These are phyloP conservation scores for Colletotrichum orbiculare DNA, from an alignment of 2,329 filamentous ascomycete genomes.

Conservation along the genomic window DNA sequence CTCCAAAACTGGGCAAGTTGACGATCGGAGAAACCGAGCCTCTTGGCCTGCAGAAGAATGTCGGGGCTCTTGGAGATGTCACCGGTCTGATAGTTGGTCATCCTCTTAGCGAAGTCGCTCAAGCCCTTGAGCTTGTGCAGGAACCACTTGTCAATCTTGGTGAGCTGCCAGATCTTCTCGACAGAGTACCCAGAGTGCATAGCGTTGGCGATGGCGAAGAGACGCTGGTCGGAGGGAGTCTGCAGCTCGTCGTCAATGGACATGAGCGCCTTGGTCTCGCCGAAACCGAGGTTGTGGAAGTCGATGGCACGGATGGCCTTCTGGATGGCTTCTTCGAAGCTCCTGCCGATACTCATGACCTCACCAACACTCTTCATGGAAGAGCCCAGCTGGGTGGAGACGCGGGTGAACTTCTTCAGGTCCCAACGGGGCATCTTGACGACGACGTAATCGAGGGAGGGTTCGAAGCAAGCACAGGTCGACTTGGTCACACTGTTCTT, in stretches of 20 bases:
- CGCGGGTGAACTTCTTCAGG: constrained; percentile 97
- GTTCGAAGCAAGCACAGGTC: constrained; percentile 98
- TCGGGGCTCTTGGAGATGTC: constrained; percentile 73
- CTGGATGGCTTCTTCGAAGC: constrained; percentile 98
- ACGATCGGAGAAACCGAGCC: constrained; percentile 92
- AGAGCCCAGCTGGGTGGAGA: constrained; percentile 94
- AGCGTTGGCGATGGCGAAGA: constrained; percentile 97
- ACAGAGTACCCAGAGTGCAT: constrained; percentile 95
- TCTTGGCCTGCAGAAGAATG: constrained; percentile 85
- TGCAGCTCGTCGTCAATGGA: constrained; percentile 96
- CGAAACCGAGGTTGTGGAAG: constrained; percentile 94
- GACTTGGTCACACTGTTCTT: constrained; percentile 95
- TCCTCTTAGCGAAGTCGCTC: constrained; percentile 86
- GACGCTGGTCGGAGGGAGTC: constrained; percentile 95
- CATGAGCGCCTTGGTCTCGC: constrained; percentile 91
- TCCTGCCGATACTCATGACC: constrained; percentile 97
- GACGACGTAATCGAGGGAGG: constrained; percentile 96
- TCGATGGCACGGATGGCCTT: constrained; percentile 97
- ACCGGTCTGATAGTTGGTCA: constrained; percentile 73
- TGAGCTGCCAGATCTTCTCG: constrained; percentile 98
- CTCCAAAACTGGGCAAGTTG: constrained; percentile 95
- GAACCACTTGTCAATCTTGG: constrained; percentile 99
- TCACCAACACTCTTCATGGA: constrained; percentile 99
- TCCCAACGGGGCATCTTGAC: constrained; percentile 99
- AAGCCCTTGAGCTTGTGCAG: constrained; percentile 90